phyloP scores from a whole-genome alignment of 1,139 yeast species.

The Suhomyces choctaworum region DNA sequence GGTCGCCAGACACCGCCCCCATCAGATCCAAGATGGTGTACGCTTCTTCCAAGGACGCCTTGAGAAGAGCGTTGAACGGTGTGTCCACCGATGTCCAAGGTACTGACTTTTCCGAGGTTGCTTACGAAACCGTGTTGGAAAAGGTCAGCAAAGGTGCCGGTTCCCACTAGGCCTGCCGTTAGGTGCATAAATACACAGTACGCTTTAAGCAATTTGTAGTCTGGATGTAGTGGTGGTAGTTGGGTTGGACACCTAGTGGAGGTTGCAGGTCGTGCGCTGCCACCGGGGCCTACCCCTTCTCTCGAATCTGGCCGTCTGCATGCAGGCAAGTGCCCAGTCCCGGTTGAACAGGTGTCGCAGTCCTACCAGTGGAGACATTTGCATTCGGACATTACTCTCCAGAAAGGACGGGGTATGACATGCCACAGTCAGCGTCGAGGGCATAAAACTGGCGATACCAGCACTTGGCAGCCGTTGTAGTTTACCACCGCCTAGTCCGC shows the following conservation, averaged over 20 bases:
- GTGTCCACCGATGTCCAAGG: conserved; percentile 94
- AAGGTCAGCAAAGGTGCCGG: conserved; percentile 81
- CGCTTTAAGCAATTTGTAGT: too few relatives aligned
- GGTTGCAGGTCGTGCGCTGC: too few relatives aligned
- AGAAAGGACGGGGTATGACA: too few relatives aligned
- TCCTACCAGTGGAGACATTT: too few relatives aligned
- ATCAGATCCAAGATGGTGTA: conserved; percentile 95
- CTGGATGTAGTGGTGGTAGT: too few relatives aligned
- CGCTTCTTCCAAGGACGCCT: conserved; percentile 96
- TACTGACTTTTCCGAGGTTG: conserved; percentile 95
- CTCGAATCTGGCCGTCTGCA: background rate
- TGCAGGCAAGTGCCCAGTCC: background rate
- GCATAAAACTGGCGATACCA: too few relatives aligned
- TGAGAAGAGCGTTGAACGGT: conserved; percentile 96
- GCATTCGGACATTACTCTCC: too few relatives aligned
- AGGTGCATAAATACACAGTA: background rate
- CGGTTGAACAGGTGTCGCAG: background rate
- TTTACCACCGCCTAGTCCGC: too few relatives aligned
- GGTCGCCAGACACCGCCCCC: conserved; percentile 98
- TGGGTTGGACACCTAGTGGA: too few relatives aligned
- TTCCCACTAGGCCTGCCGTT: conserved; percentile 27
- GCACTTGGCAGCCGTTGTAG: too few relatives aligned
- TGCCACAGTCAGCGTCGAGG: too few relatives aligned
- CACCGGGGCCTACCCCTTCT: too few relatives aligned
- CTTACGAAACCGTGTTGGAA: conserved; percentile 89